Evolutionary conservation across 225 moss, liverwort and hornwort species (phyloP).

Genomic region (Straminergon stramineum): DNA sequence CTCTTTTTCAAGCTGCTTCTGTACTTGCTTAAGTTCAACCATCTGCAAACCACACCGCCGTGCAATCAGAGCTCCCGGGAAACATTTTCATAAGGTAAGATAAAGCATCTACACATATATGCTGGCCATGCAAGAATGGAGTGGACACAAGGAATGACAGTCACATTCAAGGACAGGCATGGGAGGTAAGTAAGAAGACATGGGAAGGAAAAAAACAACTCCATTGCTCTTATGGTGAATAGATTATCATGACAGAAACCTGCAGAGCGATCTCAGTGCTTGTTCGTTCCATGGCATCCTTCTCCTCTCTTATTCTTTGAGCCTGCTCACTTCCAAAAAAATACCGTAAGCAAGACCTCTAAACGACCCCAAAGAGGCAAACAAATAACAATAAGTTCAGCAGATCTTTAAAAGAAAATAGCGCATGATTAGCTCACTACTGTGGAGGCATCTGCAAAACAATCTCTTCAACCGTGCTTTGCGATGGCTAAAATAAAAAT

Average conservation of each 20-base stretch:
- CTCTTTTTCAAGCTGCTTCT: constrained; percentile 45
- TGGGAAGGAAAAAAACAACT: neutral
- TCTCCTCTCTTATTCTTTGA: constrained; percentile 22
- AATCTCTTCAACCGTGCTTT: neutral
- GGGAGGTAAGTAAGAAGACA: neutral
- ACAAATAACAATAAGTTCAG: neutral
- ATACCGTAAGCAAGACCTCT: neutral
- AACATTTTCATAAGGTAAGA: neutral
- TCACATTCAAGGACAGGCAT: neutral
- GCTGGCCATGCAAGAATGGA: neutral
- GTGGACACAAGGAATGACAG: neutral
- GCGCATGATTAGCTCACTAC: neutral
- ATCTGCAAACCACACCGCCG: constrained; percentile 19
- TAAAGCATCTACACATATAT: neutral
- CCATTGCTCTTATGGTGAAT: neutral
- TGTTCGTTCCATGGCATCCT: constrained; percentile 37
- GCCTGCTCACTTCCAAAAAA: constrained; percentile 9
- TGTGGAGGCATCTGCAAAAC: neutral
- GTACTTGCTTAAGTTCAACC: constrained; percentile 45
- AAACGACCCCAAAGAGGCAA: neutral
- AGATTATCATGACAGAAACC: constrained; percentile 14
- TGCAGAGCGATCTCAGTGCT: constrained; percentile 60
- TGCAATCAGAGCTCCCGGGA: neutral
- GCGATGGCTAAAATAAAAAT: neutral
- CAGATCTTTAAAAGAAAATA: neutral